Base-by-base conservation (phyloP, 495 filamentous ascomycete genomes). In the Hypoxylon fuscum region DNA sequence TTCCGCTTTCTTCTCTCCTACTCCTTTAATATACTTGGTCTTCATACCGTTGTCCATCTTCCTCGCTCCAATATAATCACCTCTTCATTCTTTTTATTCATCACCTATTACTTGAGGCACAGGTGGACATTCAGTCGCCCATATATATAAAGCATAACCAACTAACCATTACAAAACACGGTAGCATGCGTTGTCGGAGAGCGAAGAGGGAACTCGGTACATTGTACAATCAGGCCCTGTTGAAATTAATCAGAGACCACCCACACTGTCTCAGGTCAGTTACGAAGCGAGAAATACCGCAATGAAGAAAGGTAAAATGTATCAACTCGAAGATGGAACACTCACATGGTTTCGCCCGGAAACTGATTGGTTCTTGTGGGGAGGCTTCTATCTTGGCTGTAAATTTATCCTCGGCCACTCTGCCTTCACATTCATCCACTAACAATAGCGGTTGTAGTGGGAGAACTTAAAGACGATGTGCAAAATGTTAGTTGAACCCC, bases 311-410 rank as follows among this genome's bases (percentile, higher is more conserved):
- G 46, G 51, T n/a, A 3, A 11, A 0, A 15, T 53, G 10, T 63
- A 31, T 8, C 0, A 9, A 15, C 47, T 63, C 2, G 46, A 22
- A 5, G 5, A 63, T 32, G 53, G 53, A 6, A 21, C 3, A 0
- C 31, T 0, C 0, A 57, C 53, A 1, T 63, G 53, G 53, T 63
- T 63, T n/a, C 21, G 34, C 8, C 34, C 47, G 5, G 34, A 34
- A 0, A 57, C 40, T 1, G 53, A 63, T 21, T 41, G 34, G 1
- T 21, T 57, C 47, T 25, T 47, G 35, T 63, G 41, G 53, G 27
- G 25, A 6, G 41, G 31, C 2, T 10, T 2, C 14, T 3, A 35
- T 1, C n/a, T 20, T 18, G 17, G 32, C 23, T 47, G 60, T 63
- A 47, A 57, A 53, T 52, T 21, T 11, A 22, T n/a, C 2, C n/a